Percentiles rank a stretch among this genome's conserved stretches.
Conservation (phyloP, 1,284 basidiomycete genomes). For the Ceratobasidium theobromae region DNA sequence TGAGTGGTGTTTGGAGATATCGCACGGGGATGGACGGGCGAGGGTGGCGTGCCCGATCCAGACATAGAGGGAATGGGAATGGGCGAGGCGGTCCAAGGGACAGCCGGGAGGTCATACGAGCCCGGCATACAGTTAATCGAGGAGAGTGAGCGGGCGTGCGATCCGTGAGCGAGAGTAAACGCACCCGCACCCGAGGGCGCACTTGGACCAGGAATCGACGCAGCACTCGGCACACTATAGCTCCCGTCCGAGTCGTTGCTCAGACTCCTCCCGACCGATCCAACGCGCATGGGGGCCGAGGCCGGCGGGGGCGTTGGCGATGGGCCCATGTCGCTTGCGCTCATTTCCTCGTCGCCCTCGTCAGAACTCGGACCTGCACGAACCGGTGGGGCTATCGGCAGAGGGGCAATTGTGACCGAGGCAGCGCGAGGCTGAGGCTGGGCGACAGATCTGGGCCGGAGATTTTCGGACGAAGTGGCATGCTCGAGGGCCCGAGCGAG, state of each 20-base stretch:
- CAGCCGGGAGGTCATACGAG: no score
- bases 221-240: constrained; percentile 1
- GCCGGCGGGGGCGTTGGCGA: neutral
- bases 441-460: neutral
- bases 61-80: neutral
- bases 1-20: constrained; percentile 15
- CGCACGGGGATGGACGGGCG: neutral
- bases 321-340: neutral
- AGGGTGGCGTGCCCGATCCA: neutral
- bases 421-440: neutral
- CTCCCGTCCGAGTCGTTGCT: constrained; percentile 12
- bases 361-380: neutral
- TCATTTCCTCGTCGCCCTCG: constrained; percentile 33
- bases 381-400: neutral
- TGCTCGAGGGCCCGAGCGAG: constrained; percentile 56
- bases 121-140: neutral
- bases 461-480: neutral
- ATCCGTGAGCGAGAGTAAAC: constrained; percentile 2
- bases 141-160: neutral
- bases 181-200: constrained; percentile 5
- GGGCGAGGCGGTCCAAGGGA: neutral
- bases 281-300: neutral
- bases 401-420: neutral
- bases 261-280: neutral
- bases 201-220: neutral